Evolutionary conservation across 495 filamentous ascomycete genomes (phyloP).

Genomic region (Aeminium ludgeri): DNA sequence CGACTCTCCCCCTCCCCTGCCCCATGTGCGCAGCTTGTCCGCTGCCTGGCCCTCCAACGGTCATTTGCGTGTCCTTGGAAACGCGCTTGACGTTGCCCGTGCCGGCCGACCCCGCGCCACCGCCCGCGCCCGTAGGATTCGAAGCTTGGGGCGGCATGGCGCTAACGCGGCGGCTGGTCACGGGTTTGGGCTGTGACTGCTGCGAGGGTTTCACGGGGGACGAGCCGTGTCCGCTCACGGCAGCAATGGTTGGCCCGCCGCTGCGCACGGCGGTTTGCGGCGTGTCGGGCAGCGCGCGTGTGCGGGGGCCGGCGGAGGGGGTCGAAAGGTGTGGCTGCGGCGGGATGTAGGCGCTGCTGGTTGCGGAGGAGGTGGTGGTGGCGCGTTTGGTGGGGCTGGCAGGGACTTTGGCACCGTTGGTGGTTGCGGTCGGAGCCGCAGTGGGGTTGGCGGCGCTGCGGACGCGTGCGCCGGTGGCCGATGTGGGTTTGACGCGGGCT

Average conservation of each 20-base stretch:
- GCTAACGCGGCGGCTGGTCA: background rate
- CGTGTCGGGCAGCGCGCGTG: constrained; percentile 20
- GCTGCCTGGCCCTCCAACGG: too few relatives aligned
- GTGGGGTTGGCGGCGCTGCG: constrained; percentile 1
- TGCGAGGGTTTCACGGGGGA: background rate
- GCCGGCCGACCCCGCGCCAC: background rate
- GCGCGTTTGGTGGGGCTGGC: background rate
- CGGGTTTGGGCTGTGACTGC: constrained; percentile 6
- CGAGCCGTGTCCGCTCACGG: constrained; percentile 4
- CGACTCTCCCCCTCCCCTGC: background rate
- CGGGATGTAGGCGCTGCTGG: background rate
- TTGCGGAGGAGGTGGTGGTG: too few relatives aligned
- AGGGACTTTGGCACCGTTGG: background rate
- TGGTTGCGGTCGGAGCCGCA: constrained; percentile 1
- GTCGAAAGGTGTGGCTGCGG: too few relatives aligned
- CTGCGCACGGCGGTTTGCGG: constrained; percentile 10
- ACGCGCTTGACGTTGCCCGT: too few relatives aligned
- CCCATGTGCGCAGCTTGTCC: background rate
- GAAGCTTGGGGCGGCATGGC: constrained; percentile 8
- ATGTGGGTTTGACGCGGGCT: too few relatives aligned
- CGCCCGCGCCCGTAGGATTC: constrained; percentile 6
- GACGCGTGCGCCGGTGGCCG: constrained; percentile 2
- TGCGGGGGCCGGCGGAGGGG: too few relatives aligned
- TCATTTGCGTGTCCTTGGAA: too few relatives aligned
- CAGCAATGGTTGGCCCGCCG: background rate